Conservation (phyloP, 305 asterid genomes). For the Ajuga reptans region DNA sequence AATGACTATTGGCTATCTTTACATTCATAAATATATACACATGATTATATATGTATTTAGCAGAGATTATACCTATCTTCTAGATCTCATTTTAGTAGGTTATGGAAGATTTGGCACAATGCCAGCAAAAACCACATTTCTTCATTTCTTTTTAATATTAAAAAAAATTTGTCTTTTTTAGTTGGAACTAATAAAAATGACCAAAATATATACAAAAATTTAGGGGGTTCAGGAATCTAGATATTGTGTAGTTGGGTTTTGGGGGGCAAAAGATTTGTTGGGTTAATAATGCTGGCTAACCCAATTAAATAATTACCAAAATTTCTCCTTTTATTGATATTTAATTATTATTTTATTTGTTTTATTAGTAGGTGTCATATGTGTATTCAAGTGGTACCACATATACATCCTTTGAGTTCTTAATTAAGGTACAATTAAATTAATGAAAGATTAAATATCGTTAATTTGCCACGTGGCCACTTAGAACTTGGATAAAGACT, state of each 20-base stretch:
- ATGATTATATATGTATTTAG: neutral
- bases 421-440: neutral
- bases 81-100: conserved; percentile 15
- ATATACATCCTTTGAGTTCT: neutral
- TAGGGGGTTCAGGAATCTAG: conserved; percentile 13
- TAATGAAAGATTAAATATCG: neutral
- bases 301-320: neutral
- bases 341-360: neutral
- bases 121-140: conserved; percentile 5
- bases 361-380: neutral
- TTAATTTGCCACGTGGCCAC: conserved; percentile 19
- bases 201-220: conserved; percentile 3
- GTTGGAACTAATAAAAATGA: no score
- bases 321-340: neutral
- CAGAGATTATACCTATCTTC: neutral
- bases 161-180: no score
- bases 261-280: conserved; percentile 23
- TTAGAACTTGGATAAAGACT: neutral
- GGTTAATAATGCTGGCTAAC: conserved; percentile 18
- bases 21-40: neutral
- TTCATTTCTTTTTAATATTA: no score
- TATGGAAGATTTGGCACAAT: conserved; percentile 10
- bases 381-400: conserved; percentile 16
- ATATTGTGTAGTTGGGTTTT: conserved; percentile 22
- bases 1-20: conserved; percentile 5